Evolutionary conservation across 2,329 filamentous ascomycete species (phyloP).

Genomic region (Knoxdaviesia proteae): DNA sequence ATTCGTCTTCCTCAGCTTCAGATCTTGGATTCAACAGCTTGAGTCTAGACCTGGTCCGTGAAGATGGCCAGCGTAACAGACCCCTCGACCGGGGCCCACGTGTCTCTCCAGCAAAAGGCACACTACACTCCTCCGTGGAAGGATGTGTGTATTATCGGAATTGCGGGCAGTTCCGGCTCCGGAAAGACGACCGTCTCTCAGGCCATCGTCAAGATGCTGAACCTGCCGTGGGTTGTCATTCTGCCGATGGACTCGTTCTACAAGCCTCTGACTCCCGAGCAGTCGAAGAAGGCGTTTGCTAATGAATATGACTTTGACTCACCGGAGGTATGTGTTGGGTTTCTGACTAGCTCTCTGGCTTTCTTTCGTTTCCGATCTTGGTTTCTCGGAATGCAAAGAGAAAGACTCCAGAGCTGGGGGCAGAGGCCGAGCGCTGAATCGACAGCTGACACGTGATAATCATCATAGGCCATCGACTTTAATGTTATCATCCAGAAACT

Average conservation of each 20-base stretch:
- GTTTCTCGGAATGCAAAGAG: too few species aligned
- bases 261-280: constrained; percentile 62
- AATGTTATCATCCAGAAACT: constrained; percentile 65
- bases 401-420: too few species aligned
- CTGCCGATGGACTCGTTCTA: constrained; percentile 98
- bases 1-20: too few species aligned
- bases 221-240: constrained; percentile 94
- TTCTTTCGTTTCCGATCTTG: background rate
- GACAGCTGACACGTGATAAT: background rate
- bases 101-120: constrained; percentile 33
- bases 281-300: constrained; percentile 60
- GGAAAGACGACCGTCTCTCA: constrained; percentile 84
- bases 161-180: constrained; percentile 87
- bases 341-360: background rate
- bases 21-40: too few species aligned
- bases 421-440: too few species aligned
- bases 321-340: constrained; percentile 35
- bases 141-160: constrained; percentile 86
- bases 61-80: constrained; percentile 9
- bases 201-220: constrained; percentile 74
- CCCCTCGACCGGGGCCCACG: constrained; percentile 10
- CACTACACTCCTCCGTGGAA: constrained; percentile 92
- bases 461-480: constrained; percentile 62
- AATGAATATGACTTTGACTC: constrained; percentile 96
- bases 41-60: background rate